Conservation (phyloP, 495 filamentous ascomycete species). For the Daldinia grandis region DNA sequence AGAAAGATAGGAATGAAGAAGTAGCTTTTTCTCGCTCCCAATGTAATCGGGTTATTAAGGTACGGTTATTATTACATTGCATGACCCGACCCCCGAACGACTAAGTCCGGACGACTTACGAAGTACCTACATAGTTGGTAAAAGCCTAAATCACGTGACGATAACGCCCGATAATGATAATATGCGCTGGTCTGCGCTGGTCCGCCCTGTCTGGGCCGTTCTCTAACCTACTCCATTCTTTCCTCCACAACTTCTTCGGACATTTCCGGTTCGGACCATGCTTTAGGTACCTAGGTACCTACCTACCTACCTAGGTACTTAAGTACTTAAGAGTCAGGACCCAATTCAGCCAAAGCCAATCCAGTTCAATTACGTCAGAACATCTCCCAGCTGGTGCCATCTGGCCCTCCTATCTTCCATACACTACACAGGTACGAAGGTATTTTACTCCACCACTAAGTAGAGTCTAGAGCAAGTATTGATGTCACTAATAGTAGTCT, state of each 20-base stretch:
- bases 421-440: too few relatives aligned
- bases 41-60: conserved; percentile 21
- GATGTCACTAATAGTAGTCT: not conserved
- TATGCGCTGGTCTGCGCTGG: not conserved
- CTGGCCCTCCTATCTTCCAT: not conserved
- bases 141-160: conserved; percentile 36
- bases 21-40: conserved; percentile 7
- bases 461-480: conserved; percentile 1
- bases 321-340: too few relatives aligned
- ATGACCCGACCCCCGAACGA: conserved; percentile 27
- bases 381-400: not conserved
- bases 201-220: conserved; percentile 5
- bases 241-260: not conserved
- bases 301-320: not conserved
- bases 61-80: conserved; percentile 1
- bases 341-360: too few relatives aligned
- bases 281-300: not conserved
- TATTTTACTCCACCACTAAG: not conserved
- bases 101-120: conserved; percentile 32
- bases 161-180: conserved; percentile 7
- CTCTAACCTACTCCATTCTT: not conserved
- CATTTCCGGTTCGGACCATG: conserved; percentile 12
- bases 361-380: not conserved
- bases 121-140: not conserved
- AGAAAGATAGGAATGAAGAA: conserved; percentile 27